These are phyloP conservation scores for Hypoxylon fuscum DNA, from an alignment of 495 filamentous ascomycete species.

Conservation along the genomic window DNA sequence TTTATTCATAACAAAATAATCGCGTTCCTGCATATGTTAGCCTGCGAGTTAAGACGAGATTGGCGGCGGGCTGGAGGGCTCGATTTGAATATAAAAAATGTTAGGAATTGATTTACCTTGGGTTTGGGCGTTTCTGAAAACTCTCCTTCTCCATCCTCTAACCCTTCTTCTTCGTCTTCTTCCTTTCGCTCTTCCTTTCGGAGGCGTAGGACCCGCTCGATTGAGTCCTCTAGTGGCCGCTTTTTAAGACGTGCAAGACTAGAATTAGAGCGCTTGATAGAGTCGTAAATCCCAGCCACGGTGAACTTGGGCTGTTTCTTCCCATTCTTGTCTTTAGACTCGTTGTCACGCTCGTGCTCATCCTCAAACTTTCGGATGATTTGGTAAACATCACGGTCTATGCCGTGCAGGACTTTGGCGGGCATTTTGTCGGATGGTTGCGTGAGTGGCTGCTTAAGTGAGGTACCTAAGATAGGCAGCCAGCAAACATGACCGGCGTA, in stretches of 20 bases:
- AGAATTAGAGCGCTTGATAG: constrained; percentile 84
- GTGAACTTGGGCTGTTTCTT: constrained; percentile 56
- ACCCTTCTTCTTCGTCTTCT: constrained; percentile 66
- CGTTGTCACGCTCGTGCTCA: constrained; percentile 59
- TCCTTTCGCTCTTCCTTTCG: constrained; percentile 70
- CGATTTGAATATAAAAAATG: constrained; percentile 3
- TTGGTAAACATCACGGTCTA: constrained; percentile 68
- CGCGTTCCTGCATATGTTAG: constrained; percentile 58
- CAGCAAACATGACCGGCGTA: not conserved
- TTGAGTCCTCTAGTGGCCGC: constrained; percentile 80
- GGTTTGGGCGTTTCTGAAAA: constrained; percentile 36
- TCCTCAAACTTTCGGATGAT: constrained; percentile 77
- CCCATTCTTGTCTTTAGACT: constrained; percentile 31
- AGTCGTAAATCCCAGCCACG: constrained; percentile 72
- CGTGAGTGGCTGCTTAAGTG: too few species aligned
- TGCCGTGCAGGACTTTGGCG: constrained; percentile 38
- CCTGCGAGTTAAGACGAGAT: not conserved
- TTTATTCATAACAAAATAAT: constrained; percentile 72
- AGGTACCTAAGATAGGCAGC: too few species aligned
- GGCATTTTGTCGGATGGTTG: constrained; percentile 21
- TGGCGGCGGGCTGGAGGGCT: too few species aligned
- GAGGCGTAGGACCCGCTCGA: constrained; percentile 83
- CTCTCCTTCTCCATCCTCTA: constrained; percentile 63
- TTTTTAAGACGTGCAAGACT: constrained; percentile 83
- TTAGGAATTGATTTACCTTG: constrained; percentile 29